Evolutionary conservation across 2,329 filamentous ascomycete genomes (phyloP).

Genomic region (Parastagonospora nodorum): DNA sequence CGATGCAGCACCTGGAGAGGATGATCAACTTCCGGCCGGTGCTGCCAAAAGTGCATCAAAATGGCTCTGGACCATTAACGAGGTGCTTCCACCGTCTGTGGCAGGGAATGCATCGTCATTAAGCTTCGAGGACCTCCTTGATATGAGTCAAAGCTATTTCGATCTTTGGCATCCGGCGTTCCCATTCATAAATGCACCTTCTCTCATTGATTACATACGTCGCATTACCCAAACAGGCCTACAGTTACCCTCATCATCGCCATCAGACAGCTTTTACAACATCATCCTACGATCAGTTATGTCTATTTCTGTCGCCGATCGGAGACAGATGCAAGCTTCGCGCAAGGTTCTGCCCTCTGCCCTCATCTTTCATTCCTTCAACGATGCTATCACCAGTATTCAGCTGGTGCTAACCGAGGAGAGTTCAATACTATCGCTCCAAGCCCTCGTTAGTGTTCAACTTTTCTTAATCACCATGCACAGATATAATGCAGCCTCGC

Average conservation of each 20-base stretch:
- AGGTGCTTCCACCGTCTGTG: slow-evolving; percentile 10
- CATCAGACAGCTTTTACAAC: slow-evolving; percentile 15
- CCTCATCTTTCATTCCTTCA: slow-evolving; percentile 25
- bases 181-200: slow-evolving; percentile 29
- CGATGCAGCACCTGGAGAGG: slow-evolving; percentile 24
- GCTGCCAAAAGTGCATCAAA: slow-evolving; percentile 24
- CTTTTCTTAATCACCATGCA: slow-evolving; percentile 30
- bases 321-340: slow-evolving; percentile 17
- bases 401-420: slow-evolving; percentile 23
- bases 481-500: slow-evolving; percentile 31
- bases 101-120: slow-evolving; percentile 5
- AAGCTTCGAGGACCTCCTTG: slow-evolving; percentile 26
- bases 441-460: slow-evolving; percentile 30
- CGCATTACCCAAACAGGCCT: slow-evolving; percentile 6
- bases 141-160: slow-evolving; percentile 35
- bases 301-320: slow-evolving; percentile 27
- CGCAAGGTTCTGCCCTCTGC: slow-evolving; percentile 12
- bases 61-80: slow-evolving; percentile 24
- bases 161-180: slow-evolving; percentile 35
- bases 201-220: slow-evolving; percentile 23
- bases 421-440: slow-evolving; percentile 27
- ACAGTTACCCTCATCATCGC: slow-evolving; percentile 1
- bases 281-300: slow-evolving; percentile 29
- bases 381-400: slow-evolving; percentile 25
- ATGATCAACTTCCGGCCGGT: slow-evolving; percentile 24